Evolutionary conservation across 2,329 filamentous ascomycete species (phyloP), one percentile per base, ranked within the genome.

Genomic region (Thelonectria rubi): DNA sequence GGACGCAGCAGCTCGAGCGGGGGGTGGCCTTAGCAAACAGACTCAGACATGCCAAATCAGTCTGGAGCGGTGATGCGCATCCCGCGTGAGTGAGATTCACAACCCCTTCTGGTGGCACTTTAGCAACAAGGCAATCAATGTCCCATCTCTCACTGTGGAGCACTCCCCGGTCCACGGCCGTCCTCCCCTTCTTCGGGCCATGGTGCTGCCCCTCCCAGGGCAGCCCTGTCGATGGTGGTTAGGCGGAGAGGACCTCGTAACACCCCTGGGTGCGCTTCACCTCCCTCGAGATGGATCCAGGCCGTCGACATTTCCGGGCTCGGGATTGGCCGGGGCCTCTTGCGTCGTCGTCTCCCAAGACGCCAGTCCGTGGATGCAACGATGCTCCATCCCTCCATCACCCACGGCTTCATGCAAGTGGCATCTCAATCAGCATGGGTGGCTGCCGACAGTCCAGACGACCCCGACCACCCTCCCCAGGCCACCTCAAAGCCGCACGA

Each of bases 351-450:
- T 56, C 58, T 74, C 70, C 50, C 42, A 43, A 26, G 50, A 72
- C 72, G 52, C 72, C 72, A 57, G 40, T 51, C 68, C 70, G 68
- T 72, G 63, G 39, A 37, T 55, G 49, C 42, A 69, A 69, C 62
- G 59, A 65, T 75, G 73, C 72, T 72, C 67, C 68, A 69, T 73
- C 74, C 66, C 70, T 74, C 73, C 60, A 73, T 68, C 37, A 32
- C 49, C 49, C 51, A 63, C 55, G 59, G 63, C 65, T 65, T 55
- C 57, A 65, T 63, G 62, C 63, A 61, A 67, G 58, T 62, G 55
- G 65, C 68, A 68, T 71, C 64, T 65, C 54, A 66, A 72, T 65
- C 60, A 63, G 65, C 69, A 74, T 66, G 69, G 68, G 64, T 64
- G 64, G 64, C 39, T 60, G 43, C 55, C 51, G 42, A 60, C 46